phyloP scores from a whole-genome alignment of 164 flowering plant genomes.

The Piper longum region DNA sequence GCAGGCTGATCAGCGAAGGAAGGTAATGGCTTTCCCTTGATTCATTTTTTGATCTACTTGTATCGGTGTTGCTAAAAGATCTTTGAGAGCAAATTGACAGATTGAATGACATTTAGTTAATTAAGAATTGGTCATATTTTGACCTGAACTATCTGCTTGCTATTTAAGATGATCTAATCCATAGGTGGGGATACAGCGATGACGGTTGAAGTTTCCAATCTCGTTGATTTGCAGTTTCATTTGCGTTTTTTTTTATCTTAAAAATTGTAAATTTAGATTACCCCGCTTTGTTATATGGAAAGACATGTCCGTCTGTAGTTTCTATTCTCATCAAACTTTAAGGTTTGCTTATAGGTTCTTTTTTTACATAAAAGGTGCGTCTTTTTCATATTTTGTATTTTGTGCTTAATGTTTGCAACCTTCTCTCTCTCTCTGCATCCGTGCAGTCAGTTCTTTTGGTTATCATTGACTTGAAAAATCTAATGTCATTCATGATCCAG shows the following conservation, averaged over 20 bases:
- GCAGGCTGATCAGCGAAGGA: conserved; percentile 75
- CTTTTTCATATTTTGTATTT: too few species aligned
- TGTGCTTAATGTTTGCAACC: too few species aligned
- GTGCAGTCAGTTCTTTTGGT: neutral
- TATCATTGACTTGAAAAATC: neutral
- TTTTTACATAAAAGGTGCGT: too few species aligned
- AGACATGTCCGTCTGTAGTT: neutral
- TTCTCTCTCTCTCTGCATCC: too few species aligned
- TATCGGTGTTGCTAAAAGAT: neutral
- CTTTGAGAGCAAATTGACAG: neutral
- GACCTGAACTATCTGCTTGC: neutral
- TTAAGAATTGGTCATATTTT: neutral
- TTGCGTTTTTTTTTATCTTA: too few species aligned
- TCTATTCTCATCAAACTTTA: neutral
- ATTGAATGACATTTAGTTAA: neutral
- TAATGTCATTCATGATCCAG: conserved; percentile 25
- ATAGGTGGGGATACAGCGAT: too few species aligned
- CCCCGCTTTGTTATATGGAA: too few species aligned
- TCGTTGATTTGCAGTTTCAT: too few species aligned
- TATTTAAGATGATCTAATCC: neutral
- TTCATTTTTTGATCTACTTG: neutral
- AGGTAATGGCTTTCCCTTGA: conserved; percentile 26
- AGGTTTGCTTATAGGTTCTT: too few species aligned
- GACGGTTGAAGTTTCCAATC: too few species aligned
- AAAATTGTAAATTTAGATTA: too few species aligned